Evolutionary conservation across 2,329 filamentous ascomycete genomes (phyloP).

Genomic region (Alternaria viburni): DNA sequence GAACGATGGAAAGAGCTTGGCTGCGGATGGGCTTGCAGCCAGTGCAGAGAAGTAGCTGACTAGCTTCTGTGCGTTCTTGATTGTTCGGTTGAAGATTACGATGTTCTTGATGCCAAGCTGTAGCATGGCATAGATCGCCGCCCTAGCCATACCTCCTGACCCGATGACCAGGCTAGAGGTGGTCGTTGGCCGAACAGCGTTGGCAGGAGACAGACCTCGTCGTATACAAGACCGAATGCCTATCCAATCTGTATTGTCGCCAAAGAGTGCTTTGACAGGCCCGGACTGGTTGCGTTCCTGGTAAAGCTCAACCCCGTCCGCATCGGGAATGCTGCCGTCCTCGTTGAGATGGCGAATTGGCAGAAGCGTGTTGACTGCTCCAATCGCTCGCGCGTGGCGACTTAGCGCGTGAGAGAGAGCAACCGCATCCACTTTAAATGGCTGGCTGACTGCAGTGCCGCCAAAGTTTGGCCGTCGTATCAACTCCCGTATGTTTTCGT

Average conservation of each 20-base stretch:
- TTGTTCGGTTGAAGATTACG: conserved; percentile 74
- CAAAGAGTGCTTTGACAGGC: conserved; percentile 71
- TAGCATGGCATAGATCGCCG: conserved; percentile 79
- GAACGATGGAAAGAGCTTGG: conserved; percentile 28
- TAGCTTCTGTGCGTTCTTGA: conserved; percentile 68
- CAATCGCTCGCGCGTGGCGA: conserved; percentile 74
- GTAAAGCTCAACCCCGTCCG: conserved; percentile 58
- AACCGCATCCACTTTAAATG: conserved; percentile 75
- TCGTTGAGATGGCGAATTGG: conserved; percentile 67
- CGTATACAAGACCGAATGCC: conserved; percentile 76
- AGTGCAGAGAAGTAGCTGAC: conserved; percentile 70
- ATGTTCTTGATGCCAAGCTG: conserved; percentile 78
- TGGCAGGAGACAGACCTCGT: conserved; percentile 73
- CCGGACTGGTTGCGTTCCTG: conserved; percentile 68
- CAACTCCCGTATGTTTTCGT: conserved; percentile 63
- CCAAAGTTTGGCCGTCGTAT: conserved; percentile 71
- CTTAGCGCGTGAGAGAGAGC: conserved; percentile 69
- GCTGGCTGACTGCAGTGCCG: conserved; percentile 72
- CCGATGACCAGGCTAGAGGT: conserved; percentile 62
- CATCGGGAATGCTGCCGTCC: conserved; percentile 63
- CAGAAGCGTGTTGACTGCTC: conserved; percentile 76
- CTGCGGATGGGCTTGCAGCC: conserved; percentile 23
- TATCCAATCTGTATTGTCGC: conserved; percentile 83
- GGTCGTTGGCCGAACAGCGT: conserved; percentile 58
- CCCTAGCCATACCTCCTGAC: conserved; percentile 75